Conservation (phyloP, 73 alveolate species). For the Paraurostyla sp. region DNA sequence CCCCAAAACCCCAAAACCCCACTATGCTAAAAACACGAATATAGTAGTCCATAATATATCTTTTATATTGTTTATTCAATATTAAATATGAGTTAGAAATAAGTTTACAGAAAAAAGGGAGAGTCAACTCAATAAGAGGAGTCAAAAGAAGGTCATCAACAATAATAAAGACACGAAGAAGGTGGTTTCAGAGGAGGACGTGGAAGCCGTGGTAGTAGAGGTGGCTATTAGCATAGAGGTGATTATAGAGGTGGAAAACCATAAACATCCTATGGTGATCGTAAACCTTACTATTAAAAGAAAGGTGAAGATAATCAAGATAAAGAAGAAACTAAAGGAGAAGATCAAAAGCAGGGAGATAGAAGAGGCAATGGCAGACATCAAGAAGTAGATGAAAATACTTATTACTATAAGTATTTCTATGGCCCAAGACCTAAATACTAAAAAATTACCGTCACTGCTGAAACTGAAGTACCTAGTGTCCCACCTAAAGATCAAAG, state of each 20-base stretch:
- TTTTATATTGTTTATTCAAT: slow-evolving; percentile 14
- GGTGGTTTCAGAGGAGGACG: slow-evolving; percentile 12
- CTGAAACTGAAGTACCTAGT: slow-evolving; percentile 35
- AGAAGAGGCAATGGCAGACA: neutral
- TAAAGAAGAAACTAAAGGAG: neutral
- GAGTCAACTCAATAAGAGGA: neutral
- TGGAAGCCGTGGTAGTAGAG: slow-evolving; percentile 5
- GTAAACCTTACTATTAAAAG: neutral
- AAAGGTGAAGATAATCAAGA: neutral
- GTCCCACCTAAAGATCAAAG: slow-evolving; percentile 25
- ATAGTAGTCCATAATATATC: neutral
- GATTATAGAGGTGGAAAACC: slow-evolving; percentile 9
- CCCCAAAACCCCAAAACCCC: slow-evolving; percentile 23
- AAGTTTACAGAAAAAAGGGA: slow-evolving; percentile 4
- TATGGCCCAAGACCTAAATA: slow-evolving; percentile 18
- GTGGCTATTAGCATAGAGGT: slow-evolving; percentile 7
- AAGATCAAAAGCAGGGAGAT: neutral
- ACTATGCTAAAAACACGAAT: neutral
- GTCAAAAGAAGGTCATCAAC: neutral
- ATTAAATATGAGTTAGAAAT: neutral
- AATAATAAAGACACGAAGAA: neutral
- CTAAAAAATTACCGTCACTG: neutral
- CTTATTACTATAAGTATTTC: slow-evolving; percentile 23
- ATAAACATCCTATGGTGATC: neutral
- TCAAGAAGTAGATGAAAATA: neutral